Percentiles rank a stretch among this genome's conserved stretches.
These are phyloP conservation scores for Xanthoconium purpureum DNA, from an alignment of 768 basidiomycete genomes.

Conservation along the genomic window DNA sequence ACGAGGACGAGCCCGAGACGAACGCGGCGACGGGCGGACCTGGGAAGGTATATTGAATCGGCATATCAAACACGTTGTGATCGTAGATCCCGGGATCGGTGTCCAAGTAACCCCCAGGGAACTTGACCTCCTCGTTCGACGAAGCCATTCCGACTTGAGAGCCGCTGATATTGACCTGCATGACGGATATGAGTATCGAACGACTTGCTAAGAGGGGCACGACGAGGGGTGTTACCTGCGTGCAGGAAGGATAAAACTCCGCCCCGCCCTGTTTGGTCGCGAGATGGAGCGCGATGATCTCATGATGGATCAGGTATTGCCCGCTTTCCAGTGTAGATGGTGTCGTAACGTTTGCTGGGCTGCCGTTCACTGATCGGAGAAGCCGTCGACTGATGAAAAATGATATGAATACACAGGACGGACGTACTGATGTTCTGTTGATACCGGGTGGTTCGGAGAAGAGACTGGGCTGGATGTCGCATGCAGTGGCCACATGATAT, in stretches of 20 bases:
- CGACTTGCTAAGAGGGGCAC: too few relatives aligned
- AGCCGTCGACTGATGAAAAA: background rate
- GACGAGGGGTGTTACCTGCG: too few relatives aligned
- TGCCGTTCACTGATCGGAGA: constrained; percentile 36
- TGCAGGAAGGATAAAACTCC: constrained; percentile 79
- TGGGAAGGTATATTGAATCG: constrained; percentile 45
- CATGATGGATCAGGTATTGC: constrained; percentile 74
- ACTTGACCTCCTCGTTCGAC: too few relatives aligned
- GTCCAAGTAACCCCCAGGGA: too few relatives aligned
- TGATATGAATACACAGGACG: background rate
- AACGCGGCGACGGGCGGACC: constrained; percentile 50
- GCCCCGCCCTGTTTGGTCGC: constrained; percentile 59
- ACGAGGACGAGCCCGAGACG: constrained; percentile 21
- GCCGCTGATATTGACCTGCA: too few relatives aligned
- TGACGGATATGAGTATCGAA: too few relatives aligned
- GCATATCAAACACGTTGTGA: constrained; percentile 37
- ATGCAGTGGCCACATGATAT: constrained; percentile 52
- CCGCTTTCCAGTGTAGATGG: constrained; percentile 60
- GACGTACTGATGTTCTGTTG: constrained; percentile 53
- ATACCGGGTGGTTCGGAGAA: constrained; percentile 39
- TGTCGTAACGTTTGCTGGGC: constrained; percentile 39
- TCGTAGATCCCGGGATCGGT: too few relatives aligned
- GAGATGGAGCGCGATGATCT: constrained; percentile 76
- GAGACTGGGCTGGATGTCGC: too few relatives aligned
- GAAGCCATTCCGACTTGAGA: too few relatives aligned